phyloP scores from a whole-genome alignment of 1,284 basidiomycete species.

The Sporisorium iseilematis-ciliati region DNA sequence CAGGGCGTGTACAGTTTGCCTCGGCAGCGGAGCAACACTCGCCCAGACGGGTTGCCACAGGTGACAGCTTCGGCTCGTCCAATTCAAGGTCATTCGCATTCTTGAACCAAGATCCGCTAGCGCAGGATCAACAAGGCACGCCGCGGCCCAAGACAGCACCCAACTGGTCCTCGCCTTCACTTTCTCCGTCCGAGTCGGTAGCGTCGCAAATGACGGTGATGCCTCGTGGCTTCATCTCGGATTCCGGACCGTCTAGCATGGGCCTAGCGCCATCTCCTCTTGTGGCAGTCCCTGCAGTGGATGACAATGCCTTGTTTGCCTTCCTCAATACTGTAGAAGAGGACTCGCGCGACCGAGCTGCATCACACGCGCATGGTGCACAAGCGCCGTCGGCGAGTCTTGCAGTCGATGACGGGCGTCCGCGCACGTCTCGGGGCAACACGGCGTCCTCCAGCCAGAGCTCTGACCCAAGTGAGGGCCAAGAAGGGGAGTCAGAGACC shows the following conservation, averaged over 20 bases:
- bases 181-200: constrained; percentile 26
- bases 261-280: not conserved
- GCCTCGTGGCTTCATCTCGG: constrained; percentile 8
- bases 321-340: constrained; percentile 46
- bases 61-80: not conserved
- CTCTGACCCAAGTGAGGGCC: constrained; percentile 9
- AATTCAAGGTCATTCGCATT: constrained; percentile 1
- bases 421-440: constrained; percentile 38
- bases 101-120: constrained; percentile 4
- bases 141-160: constrained; percentile 47
- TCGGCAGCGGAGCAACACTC: not conserved
- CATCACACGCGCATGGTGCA: not conserved
- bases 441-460: constrained; percentile 25
- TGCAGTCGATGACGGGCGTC: constrained; percentile 26
- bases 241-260: not conserved
- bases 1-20: not conserved
- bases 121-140: constrained; percentile 10
- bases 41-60: constrained; percentile 3
- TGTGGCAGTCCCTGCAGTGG: not conserved
- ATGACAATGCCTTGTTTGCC: constrained; percentile 37
- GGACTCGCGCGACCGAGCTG: constrained; percentile 31
- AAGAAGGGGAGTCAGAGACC: constrained; percentile 7
- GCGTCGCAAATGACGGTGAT: constrained; percentile 26
- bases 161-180: constrained; percentile 25
- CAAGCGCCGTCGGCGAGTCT: not conserved